Evolutionary conservation across 805 yeast genomes (phyloP).

Genomic region (Myxozyma vanderwaltii): DNA sequence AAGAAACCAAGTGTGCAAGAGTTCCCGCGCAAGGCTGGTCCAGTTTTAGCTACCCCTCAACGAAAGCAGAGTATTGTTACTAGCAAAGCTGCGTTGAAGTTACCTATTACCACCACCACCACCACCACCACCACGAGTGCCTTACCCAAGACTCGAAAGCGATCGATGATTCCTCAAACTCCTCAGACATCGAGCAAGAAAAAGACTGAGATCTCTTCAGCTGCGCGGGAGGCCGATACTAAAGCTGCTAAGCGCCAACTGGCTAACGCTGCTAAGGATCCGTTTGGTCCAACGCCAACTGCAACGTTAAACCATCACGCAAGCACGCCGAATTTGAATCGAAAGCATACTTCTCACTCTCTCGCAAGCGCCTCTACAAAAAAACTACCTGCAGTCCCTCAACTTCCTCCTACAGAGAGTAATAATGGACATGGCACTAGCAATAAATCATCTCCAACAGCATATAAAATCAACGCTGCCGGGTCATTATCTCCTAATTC

Average conservation of each 20-base stretch:
- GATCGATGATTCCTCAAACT: conserved; percentile 17
- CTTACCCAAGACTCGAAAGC: background rate
- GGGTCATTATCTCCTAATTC: conserved; percentile 17
- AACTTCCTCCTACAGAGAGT: conserved; percentile 4
- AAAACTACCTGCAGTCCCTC: conserved; percentile 14
- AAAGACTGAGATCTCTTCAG: background rate
- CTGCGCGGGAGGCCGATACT: conserved; percentile 5
- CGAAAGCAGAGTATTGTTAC: conserved; percentile 4
- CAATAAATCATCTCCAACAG: background rate
- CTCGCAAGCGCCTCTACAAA: background rate
- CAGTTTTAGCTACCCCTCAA: conserved; percentile 5
- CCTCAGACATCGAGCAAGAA: conserved; percentile 2
- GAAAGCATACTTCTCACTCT: conserved; percentile 5
- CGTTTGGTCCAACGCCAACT: conserved; percentile 14
- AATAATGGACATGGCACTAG: background rate
- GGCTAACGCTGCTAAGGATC: conserved; percentile 8
- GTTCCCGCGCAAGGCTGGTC: background rate
- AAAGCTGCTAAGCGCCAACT: conserved; percentile 1
- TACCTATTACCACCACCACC: too few species aligned
- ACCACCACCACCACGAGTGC: background rate
- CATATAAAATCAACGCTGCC: background rate
- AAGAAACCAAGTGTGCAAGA: conserved; percentile 6
- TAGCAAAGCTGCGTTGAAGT: background rate
- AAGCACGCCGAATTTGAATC: conserved; percentile 27
- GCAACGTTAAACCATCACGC: conserved; percentile 25